These are phyloP conservation scores for Leishmania mexicana DNA, from an alignment of 208 protist species.

Conservation along the genomic window DNA sequence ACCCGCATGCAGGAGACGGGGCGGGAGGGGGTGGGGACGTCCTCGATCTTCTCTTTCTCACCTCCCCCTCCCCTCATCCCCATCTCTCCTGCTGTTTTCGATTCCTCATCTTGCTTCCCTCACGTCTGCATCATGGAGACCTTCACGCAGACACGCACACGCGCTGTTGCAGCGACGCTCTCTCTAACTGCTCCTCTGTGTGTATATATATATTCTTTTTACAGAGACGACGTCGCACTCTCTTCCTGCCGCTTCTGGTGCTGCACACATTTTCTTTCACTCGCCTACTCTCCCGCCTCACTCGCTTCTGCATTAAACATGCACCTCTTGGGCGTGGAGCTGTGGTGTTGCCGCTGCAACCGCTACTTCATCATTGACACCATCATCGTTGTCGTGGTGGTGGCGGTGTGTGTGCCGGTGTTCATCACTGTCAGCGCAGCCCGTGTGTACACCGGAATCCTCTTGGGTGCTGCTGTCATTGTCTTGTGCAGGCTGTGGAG, in stretches of 20 bases:
- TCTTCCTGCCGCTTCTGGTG: background rate
- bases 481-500: constrained; percentile 54
- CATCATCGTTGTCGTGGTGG: constrained; percentile 17
- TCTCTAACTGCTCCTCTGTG: background rate
- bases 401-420: constrained; percentile 30
- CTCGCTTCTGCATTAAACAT: background rate
- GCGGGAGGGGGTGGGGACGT: no score
- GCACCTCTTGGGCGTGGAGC: constrained; percentile 15
- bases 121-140: background rate
- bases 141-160: background rate
- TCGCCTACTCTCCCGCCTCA: background rate
- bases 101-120: background rate
- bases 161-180: background rate
- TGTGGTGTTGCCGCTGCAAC: constrained; percentile 14
- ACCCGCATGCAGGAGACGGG: background rate
- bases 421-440: constrained; percentile 23
- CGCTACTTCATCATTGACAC: constrained; percentile 21
- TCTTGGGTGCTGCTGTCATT: constrained; percentile 31
- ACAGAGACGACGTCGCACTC: background rate
- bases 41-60: background rate
- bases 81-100: no score
- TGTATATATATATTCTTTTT: background rate
- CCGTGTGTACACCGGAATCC: constrained; percentile 43
- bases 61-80: background rate
- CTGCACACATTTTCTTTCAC: background rate